These are phyloP conservation scores for Cynara cardunculus DNA, from an alignment of 129 eudicot species.

Conservation along the genomic window DNA sequence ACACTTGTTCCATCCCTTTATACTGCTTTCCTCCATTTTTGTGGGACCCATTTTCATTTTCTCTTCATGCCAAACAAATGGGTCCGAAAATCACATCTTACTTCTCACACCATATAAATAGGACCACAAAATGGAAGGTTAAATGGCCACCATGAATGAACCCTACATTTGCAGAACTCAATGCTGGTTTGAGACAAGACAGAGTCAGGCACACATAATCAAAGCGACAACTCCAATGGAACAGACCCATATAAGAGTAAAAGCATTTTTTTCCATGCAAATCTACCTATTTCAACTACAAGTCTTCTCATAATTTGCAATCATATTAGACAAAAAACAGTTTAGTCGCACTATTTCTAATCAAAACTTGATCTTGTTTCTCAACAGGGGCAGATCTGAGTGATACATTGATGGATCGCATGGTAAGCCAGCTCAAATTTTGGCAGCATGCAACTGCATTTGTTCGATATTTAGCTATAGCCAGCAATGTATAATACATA, in stretches of 20 bases:
- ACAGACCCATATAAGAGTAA: neutral
- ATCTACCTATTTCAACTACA: neutral
- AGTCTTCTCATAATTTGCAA: neutral
- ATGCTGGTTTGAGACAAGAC: neutral
- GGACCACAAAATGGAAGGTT: neutral
- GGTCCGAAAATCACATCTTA: too few species aligned
- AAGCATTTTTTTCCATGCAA: neutral
- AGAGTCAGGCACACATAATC: neutral
- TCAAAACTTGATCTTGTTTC: constrained; percentile 1
- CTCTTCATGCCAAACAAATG: too few species aligned
- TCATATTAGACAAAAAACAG: neutral
- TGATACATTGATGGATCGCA: constrained; percentile 97
- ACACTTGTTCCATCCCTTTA: too few species aligned
- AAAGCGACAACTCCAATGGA: neutral
- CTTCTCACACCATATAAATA: neutral
- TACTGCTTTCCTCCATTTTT: too few species aligned
- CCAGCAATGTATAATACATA: neutral
- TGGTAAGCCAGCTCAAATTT: constrained; percentile 47
- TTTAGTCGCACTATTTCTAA: constrained; percentile 4
- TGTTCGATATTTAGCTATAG: neutral
- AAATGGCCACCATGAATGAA: neutral
- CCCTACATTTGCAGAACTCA: neutral
- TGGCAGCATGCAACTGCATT: neutral
- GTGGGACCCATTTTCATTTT: too few species aligned
- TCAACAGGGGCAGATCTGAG: constrained; percentile 93